Evolutionary conservation across 2,329 filamentous ascomycete genomes (phyloP).

Genomic region (Fusarium sororula): DNA sequence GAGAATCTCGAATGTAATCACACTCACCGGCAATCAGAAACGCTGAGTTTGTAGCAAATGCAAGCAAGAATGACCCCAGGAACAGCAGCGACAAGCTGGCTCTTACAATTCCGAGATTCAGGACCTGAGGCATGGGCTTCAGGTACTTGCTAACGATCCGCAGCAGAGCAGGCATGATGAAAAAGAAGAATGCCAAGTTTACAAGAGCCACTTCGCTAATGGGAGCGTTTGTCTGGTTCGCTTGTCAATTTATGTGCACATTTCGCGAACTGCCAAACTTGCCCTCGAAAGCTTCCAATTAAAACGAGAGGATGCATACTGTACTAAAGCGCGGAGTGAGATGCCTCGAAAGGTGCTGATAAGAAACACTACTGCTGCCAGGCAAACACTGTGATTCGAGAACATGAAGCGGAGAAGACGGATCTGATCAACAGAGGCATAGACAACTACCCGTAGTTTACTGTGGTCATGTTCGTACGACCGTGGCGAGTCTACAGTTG

Average conservation of each 20-base stretch:
- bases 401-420: background rate
- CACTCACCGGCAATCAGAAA: background rate
- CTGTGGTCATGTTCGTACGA: rapidly evolving
- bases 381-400: background rate
- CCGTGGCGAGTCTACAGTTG: rapidly evolving
- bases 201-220: background rate
- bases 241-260: background rate
- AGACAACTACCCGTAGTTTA: too few species aligned
- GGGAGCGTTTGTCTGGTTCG: background rate
- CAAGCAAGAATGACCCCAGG: background rate
- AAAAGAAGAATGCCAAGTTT: background rate
- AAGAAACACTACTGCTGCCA: too few species aligned
- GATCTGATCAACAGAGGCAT: background rate
- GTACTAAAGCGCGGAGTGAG: background rate
- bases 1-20: rapidly evolving
- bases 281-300: background rate
- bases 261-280: background rate
- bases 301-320: background rate
- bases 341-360: background rate
- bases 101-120: background rate
- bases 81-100: background rate
- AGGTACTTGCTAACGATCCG: background rate
- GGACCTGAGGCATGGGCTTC: background rate
- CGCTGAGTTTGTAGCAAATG: background rate
- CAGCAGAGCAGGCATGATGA: background rate